These are phyloP conservation scores for Cercospora canescens DNA, from an alignment of 2,329 filamentous ascomycete species.

Conservation along the genomic window DNA sequence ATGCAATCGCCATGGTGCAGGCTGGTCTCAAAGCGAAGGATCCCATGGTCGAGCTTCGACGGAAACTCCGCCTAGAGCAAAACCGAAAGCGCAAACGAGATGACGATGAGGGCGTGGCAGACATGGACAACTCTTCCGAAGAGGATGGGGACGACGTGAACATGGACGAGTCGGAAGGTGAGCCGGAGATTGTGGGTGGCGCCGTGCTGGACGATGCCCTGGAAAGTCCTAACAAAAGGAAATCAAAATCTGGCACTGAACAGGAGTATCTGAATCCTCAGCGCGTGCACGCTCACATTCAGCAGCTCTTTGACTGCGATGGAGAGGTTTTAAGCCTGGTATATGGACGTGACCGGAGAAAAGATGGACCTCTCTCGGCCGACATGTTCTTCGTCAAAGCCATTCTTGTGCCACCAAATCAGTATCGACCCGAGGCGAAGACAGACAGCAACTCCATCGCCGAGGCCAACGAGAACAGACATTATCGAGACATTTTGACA, in stretches of 20 bases:
- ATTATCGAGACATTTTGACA: conserved; percentile 82
- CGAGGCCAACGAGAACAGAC: conserved; percentile 83
- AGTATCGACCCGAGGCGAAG: conserved; percentile 81
- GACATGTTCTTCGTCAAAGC: conserved; percentile 95
- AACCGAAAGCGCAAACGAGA: conserved; percentile 49
- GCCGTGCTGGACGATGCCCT: conserved; percentile 53
- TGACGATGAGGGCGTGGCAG: conserved; percentile 69
- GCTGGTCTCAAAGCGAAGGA: conserved; percentile 67
- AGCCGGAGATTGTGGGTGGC: conserved; percentile 45
- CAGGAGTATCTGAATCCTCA: conserved; percentile 80
- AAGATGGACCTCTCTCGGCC: conserved; percentile 27
- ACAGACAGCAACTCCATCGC: conserved; percentile 79
- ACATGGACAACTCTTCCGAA: conserved; percentile 56
- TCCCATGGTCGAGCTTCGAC: conserved; percentile 62
- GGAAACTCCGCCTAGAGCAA: conserved; percentile 40
- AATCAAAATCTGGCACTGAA: conserved; percentile 43
- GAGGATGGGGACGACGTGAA: conserved; percentile 40
- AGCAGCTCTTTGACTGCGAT: conserved; percentile 82
- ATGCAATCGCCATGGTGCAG: conserved; percentile 75
- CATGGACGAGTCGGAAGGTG: conserved; percentile 40
- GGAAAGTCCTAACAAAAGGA: conserved; percentile 32
- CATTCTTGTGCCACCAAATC: conserved; percentile 87
- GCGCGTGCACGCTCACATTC: conserved; percentile 78
- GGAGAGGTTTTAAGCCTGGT: conserved; percentile 80
- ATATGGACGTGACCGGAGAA: conserved; percentile 52